These are phyloP conservation scores for Globisporangium polare DNA, from an alignment of 352 stramenopile species.

Conservation along the genomic window DNA sequence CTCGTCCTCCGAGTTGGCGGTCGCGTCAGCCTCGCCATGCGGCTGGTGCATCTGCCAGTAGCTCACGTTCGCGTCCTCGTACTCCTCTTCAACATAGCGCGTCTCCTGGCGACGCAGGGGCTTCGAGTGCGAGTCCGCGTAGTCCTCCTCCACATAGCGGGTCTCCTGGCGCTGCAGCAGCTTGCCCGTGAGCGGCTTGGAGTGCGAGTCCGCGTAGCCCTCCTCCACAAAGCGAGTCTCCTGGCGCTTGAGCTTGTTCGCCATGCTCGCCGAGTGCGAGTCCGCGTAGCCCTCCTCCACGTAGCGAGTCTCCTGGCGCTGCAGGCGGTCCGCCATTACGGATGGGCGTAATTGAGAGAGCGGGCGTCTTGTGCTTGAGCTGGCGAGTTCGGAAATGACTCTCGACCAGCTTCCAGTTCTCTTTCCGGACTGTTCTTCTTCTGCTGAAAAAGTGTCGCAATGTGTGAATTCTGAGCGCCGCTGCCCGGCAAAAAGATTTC, in stretches of 20 bases:
- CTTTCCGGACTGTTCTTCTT: not conserved
- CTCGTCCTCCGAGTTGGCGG: constrained; percentile 14
- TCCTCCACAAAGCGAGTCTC: not conserved
- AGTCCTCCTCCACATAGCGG: not conserved
- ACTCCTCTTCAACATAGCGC: not conserved
- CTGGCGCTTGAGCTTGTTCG: not conserved
- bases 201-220: not conserved
- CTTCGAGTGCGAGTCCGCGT: not conserved
- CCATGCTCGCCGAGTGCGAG: not conserved
- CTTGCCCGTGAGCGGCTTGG: not conserved
- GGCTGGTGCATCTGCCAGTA: constrained; percentile 16
- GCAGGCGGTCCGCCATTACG: not conserved
- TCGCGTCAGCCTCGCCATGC: not conserved
- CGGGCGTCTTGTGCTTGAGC: not conserved
- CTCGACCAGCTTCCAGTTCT: not conserved
- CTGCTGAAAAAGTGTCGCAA: not conserved
- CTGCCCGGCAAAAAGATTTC: constrained; percentile 7
- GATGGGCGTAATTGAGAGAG: no score
- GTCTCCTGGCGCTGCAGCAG: not conserved
- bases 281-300: not conserved
- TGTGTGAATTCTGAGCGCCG: not conserved
- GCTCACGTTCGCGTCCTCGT: constrained; percentile 10
- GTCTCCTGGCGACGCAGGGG: not conserved
- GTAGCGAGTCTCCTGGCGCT: not conserved
- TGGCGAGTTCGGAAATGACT: not conserved